Evolutionary conservation across 768 basidiomycete species (phyloP), one percentile per base, ranked within the genome.

Genomic region (Xerocomellus amylosporus): DNA sequence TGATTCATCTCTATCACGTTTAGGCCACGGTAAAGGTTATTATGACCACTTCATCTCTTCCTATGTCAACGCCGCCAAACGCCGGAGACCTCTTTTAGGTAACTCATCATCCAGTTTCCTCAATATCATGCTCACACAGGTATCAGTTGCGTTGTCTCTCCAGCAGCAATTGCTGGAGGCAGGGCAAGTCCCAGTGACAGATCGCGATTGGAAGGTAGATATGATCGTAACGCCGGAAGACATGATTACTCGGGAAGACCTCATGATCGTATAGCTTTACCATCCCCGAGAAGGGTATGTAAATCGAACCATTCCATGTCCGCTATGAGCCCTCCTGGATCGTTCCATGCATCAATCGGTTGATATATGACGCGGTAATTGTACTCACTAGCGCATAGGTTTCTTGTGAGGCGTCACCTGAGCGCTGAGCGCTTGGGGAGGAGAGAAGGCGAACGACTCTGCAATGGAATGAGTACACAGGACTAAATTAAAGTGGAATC

Each of bases 11-110:
- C 66, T 86, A 50, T 83, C 83, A 45, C 83, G 90, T 30, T 77
- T 92, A 28, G 90, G 90, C 10, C 88, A 90, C 59, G 89, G 90
- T 22, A 92, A 88, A 68, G 90, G 90, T 7, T 90, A 87, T 71
- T 92, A 92, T 60, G 90, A 92, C 71, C 75, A 78, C 14, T 92
- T 88, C 70, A 74, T 92, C 34, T 70, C 82, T 3, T 67, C 75
- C 1, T 90, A 89, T 55, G 66, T 74, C 30, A 55, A 41, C 38
- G 63, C 72, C 14, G 72, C 71, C 49, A 73, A 74, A 24, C 71
- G 73, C 54, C 71, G 72, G 22, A 75, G 71, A 51, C 86, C 89
- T 2, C 59, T 85, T 30, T 75, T 90, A 49, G 82, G 90, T 89
- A 58, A 54, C 74, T 60, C 54, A 48, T 56, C 38, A 50, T 56